Evolutionary conservation across 108 stramenopile species (phyloP).

Genomic region (Nitzschia inconspicua): DNA sequence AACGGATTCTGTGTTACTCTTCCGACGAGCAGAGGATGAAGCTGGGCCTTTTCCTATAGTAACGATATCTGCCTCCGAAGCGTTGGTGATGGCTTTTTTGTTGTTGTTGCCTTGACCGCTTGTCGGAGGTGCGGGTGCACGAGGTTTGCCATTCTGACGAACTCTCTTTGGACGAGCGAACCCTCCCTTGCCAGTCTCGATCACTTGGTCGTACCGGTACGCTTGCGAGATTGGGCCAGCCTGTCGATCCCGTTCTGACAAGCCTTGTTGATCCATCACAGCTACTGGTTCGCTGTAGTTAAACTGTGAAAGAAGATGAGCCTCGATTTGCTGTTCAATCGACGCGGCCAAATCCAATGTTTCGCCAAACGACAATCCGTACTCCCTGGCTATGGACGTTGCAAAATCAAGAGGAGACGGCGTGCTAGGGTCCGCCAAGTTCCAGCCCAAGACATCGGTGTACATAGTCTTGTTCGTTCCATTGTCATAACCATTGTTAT

Average conservation of each 20-base stretch:
- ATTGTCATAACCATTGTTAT: slow-evolving; percentile 11
- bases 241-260: slow-evolving; percentile 4
- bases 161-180: slow-evolving; percentile 8
- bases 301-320: slow-evolving; percentile 22
- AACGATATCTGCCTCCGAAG: too few relatives aligned
- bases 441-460: slow-evolving; percentile 53
- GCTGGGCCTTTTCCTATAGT: too few relatives aligned
- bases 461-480: slow-evolving; percentile 27
- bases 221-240: slow-evolving; percentile 13
- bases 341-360: slow-evolving; percentile 58
- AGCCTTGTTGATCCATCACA: slow-evolving; percentile 21
- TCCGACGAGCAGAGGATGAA: too few relatives aligned
- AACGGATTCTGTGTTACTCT: background rate
- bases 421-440: slow-evolving; percentile 52
- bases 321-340: slow-evolving; percentile 60
- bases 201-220: slow-evolving; percentile 19
- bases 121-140: background rate
- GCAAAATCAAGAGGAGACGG: slow-evolving; percentile 61
- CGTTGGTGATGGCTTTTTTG: too few relatives aligned
- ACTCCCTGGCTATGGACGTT: slow-evolving; percentile 46
- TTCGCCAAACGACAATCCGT: slow-evolving; percentile 57
- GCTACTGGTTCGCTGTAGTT: slow-evolving; percentile 44
- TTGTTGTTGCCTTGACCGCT: background rate
- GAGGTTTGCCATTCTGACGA: background rate
- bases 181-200: slow-evolving; percentile 3